These are phyloP conservation scores for Collybia mongolica DNA, from an alignment of 768 basidiomycete genomes.

Conservation along the genomic window DNA sequence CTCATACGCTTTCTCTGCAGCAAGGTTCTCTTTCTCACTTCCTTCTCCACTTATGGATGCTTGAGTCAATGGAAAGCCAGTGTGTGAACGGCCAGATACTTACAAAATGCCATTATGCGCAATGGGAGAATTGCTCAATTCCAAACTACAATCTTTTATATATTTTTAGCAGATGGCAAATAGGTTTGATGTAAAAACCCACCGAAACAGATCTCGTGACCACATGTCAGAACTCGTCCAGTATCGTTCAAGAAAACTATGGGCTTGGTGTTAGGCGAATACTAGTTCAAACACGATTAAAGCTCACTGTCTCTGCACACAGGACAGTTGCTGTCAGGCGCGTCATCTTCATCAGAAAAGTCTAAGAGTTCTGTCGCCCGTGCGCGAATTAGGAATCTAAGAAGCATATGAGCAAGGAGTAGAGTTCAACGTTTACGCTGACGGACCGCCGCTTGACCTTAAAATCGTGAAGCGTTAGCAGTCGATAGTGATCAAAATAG, in stretches of 20 bases:
- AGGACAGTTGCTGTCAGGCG: slow-evolving; percentile 49
- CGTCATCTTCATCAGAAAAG: slow-evolving; percentile 46
- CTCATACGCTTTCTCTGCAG: slow-evolving; percentile 56
- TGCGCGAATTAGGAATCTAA: slow-evolving; percentile 48
- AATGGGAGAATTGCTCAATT: slow-evolving; percentile 49
- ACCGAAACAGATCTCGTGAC: slow-evolving; percentile 68
- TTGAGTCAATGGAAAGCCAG: background rate
- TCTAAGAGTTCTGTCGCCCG: slow-evolving; percentile 40
- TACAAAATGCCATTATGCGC: slow-evolving; percentile 63
- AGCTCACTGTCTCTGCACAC: slow-evolving; percentile 62
- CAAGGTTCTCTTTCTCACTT: slow-evolving; percentile 53
- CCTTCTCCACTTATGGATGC: slow-evolving; percentile 46
- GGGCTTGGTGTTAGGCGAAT: background rate
- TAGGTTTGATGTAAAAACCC: slow-evolving; percentile 8
- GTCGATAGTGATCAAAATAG: too few species aligned
- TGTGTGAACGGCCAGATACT: slow-evolving; percentile 15
- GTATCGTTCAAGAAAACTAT: slow-evolving; percentile 47
- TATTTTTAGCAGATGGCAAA: background rate
- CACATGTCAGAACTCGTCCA: slow-evolving; percentile 62
- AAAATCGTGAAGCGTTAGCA: too few species aligned
- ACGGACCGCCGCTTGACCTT: slow-evolving; percentile 27
- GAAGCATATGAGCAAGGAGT: too few species aligned
- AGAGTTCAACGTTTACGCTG: too few species aligned
- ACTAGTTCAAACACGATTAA: background rate
- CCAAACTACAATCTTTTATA: slow-evolving; percentile 51